phyloP scores from a whole-genome alignment of 257 asterid genomes.

The Lavandula angustifolia region DNA sequence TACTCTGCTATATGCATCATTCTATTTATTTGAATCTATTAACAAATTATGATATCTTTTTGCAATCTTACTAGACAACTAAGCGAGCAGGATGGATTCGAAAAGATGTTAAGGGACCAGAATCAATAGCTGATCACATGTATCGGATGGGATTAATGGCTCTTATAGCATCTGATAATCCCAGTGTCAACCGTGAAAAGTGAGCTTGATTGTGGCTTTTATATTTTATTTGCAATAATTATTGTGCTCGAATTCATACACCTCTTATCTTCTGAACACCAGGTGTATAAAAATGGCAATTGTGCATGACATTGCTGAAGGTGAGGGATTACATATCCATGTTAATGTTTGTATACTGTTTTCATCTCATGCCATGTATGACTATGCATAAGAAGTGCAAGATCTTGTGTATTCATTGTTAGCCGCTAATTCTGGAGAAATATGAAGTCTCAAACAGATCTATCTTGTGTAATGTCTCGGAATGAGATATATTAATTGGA shows the following conservation, averaged over 20 bases:
- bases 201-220: conserved; percentile 29
- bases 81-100: conserved; percentile 87
- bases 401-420: background rate
- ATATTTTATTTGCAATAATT: background rate
- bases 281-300: conserved; percentile 98
- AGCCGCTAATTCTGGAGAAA: conserved; percentile 10
- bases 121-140: conserved; percentile 97
- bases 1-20: background rate
- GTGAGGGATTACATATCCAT: conserved; percentile 39
- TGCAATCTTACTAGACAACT: conserved; percentile 55
- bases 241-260: conserved; percentile 3
- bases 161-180: conserved; percentile 75
- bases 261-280: conserved; percentile 31
- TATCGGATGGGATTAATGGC: conserved; percentile 96
- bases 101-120: conserved; percentile 68
- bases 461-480: background rate
- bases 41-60: background rate
- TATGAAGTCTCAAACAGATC: background rate
- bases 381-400: conserved; percentile 2
- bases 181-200: conserved; percentile 91
- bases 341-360: background rate
- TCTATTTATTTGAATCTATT: background rate
- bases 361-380: conserved; percentile 1
- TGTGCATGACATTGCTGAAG: conserved; percentile 98
- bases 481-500: background rate